A percentile compares a stretch with the other conserved stretches of the same genome.
phyloP scores from a whole-genome alignment of 148 eudicot species.

The Rhododendron henanense region DNA sequence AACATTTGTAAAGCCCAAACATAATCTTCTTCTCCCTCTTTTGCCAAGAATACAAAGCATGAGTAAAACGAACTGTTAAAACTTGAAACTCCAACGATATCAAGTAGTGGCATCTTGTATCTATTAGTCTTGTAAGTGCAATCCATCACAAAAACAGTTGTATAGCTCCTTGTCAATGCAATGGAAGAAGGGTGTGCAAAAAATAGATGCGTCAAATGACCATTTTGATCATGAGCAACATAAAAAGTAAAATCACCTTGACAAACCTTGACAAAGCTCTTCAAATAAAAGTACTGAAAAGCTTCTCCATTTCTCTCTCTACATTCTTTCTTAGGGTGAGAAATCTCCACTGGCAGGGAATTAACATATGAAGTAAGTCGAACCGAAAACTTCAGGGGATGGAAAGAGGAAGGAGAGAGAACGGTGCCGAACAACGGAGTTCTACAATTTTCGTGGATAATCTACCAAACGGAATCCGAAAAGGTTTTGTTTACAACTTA shows the following conservation, averaged over 20 bases:
- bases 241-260: neutral
- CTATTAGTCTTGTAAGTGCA: neutral
- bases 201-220: neutral
- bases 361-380: too few relatives aligned
- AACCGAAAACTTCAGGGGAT: too few relatives aligned
- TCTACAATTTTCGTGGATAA: too few relatives aligned
- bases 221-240: neutral
- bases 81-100: neutral
- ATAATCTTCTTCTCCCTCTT: neutral
- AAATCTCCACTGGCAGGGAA: too few relatives aligned
- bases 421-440: too few relatives aligned
- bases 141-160: neutral
- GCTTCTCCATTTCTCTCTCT: too few relatives aligned
- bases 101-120: neutral
- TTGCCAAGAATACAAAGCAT: neutral
- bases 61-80: neutral
- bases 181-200: neutral
- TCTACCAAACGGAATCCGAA: too few relatives aligned
- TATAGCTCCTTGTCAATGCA: neutral
- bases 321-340: too few relatives aligned
- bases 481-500: too few relatives aligned
- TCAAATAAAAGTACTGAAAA: neutral
- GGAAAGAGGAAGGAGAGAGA: too few relatives aligned
- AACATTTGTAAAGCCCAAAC: constrained; percentile 1
- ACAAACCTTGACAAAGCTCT: too few relatives aligned